Evolutionary conservation across 2,329 filamentous ascomycete species (phyloP), one percentile per base, ranked within the genome.

Genomic region (Ascochyta clinopodiicola): DNA sequence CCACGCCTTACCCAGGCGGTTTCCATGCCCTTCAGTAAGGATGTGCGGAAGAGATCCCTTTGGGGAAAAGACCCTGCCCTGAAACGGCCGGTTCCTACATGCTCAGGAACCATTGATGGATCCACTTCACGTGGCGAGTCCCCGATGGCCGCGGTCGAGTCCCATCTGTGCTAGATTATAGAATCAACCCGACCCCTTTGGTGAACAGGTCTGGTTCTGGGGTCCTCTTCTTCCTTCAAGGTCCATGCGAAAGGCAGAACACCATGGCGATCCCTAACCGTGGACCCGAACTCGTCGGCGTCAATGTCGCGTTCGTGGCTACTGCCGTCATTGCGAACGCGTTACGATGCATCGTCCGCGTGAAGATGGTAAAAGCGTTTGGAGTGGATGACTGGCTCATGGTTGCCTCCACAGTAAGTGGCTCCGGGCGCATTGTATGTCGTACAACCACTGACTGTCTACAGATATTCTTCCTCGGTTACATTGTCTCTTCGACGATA

Each of bases 331-430:
- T 69, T 24, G 64, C 73, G 1, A 72, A 69, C 39, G 25, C 48
- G 12, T 36, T 75, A 39, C 57, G 73, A 61, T 66, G 64, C 40
- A 71, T 64, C 50, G 71, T 74, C 19, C 67, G 73, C 12, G 24
- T 72, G 6, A 44, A 51, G 22, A 70, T 75, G 66, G 71, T 75
- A 5, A 73, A 70, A 51, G 69, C 68, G 1, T 75, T 74, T 59
- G 72, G 72, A 1, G 21, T 64, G 15, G 73, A 75, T 51, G 73
- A 75, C 51, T 75, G 67, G 57, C 55, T 75, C 6, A 75, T 75
- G 72, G 63, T 66, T 6, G 15, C 66, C 7, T 68, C 73, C 17
- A 64, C 62, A 34, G 73, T 75, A 49, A 60, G 69, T 59, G 7
- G 27, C n/a, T 5, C 9, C 10, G 17, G 22, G 15, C 31, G 38